These are phyloP conservation scores for Bonia amplexicaulis DNA, from an alignment of 176 grass and related monocot species.

Conservation along the genomic window DNA sequence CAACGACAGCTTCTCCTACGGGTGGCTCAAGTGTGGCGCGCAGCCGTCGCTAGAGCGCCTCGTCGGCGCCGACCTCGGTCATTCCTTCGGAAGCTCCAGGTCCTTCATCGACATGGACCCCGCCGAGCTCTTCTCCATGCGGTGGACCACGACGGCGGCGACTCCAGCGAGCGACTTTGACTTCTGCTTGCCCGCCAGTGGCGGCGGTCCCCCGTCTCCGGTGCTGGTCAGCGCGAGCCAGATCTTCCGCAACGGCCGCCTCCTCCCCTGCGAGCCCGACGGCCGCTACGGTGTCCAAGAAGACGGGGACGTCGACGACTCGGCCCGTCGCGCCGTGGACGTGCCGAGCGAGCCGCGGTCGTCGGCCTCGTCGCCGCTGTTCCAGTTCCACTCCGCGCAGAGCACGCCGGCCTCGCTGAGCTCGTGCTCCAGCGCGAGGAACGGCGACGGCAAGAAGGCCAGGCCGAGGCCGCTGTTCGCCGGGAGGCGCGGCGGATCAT, in stretches of 20 bases:
- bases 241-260: constrained; percentile 54
- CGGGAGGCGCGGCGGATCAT: neutral
- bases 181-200: constrained; percentile 20
- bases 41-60: constrained; percentile 1
- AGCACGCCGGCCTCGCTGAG: constrained; percentile 52
- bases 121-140: constrained; percentile 65
- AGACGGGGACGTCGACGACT: neutral
- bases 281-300: neutral
- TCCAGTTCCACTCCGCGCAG: constrained; percentile 57
- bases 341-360: neutral
- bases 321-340: neutral
- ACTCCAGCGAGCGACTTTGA: constrained; percentile 28
- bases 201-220: neutral
- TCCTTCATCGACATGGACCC: constrained; percentile 87
- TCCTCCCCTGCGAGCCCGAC: constrained; percentile 29
- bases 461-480: neutral
- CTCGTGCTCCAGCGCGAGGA: constrained; percentile 25
- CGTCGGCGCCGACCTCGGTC: constrained; percentile 5
- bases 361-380: constrained; percentile 46
- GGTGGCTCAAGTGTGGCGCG: constrained; percentile 25
- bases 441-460: neutral
- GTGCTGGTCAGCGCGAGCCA: constrained; percentile 39
- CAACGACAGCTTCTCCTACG: constrained; percentile 65
- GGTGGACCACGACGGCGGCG: constrained; percentile 40
- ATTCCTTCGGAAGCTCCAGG: constrained; percentile 40